These are phyloP conservation scores for Angomonas ambiguus DNA, from an alignment of 208 protist species.

Conservation along the genomic window DNA sequence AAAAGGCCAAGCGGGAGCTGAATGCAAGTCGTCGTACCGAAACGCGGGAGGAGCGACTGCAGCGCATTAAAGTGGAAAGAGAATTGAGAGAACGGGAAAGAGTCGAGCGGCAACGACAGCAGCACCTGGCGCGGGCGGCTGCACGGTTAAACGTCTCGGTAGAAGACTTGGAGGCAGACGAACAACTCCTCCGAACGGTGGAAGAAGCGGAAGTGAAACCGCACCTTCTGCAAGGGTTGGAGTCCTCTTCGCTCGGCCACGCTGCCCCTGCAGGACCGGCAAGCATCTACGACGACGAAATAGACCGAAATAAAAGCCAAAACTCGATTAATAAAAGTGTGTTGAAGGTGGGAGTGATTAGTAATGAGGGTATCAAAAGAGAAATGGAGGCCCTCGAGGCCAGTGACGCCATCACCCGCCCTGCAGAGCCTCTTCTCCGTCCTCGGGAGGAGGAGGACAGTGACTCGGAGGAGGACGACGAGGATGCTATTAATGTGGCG, in stretches of 20 bases:
- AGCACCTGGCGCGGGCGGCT: conserved; percentile 50
- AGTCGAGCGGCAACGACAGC: conserved; percentile 48
- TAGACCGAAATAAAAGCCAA: conserved; percentile 20
- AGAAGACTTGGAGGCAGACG: conserved; percentile 70
- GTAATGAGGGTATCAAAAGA: conserved; percentile 63
- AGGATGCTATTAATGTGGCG: conserved; percentile 17
- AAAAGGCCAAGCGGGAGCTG: conserved; percentile 37
- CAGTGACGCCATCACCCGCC: conserved; percentile 8
- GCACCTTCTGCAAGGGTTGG: background rate
- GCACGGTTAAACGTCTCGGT: conserved; percentile 55
- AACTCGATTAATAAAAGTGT: conserved; percentile 33
- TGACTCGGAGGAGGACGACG: conserved; percentile 16
- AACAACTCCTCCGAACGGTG: conserved; percentile 43
- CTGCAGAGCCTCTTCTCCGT: too few relatives aligned
- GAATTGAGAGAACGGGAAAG: conserved; percentile 69
- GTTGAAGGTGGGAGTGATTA: conserved; percentile 59
- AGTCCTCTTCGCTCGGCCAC: background rate
- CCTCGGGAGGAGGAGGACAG: conserved; percentile 10
- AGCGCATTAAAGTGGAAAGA: conserved; percentile 59
- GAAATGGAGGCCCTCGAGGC: conserved; percentile 71
- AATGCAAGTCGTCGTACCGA: conserved; percentile 32
- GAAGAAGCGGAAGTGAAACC: conserved; percentile 21
- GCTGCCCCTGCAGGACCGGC: conserved; percentile 1
- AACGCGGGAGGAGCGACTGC: conserved; percentile 66
- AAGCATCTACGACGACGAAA: conserved; percentile 17